phyloP scores from a whole-genome alignment of 106 monocot genomes.

The Acorus gramineus region DNA sequence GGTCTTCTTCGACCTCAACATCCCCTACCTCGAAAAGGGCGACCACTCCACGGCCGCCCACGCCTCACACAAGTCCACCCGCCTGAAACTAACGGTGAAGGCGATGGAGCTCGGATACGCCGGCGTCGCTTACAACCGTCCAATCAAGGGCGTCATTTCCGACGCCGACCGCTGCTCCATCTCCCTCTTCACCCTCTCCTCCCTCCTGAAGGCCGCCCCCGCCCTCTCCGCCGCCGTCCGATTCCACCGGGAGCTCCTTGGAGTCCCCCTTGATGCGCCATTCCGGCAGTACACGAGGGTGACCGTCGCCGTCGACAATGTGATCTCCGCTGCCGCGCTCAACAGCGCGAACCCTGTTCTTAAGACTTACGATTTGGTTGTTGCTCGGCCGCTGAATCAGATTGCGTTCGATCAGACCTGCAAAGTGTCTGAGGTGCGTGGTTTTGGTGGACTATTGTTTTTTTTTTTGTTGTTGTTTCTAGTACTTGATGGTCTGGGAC shows the following conservation, averaged over 20 bases:
- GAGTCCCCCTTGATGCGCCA: conserved; percentile 12
- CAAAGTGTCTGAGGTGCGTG: conserved; percentile 45
- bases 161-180: conserved; percentile 49
- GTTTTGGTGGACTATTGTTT: neutral
- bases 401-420: conserved; percentile 60
- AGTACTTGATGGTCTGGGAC: too few relatives aligned
- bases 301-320: conserved; percentile 36
- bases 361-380: conserved; percentile 63
- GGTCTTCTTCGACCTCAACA: conserved; percentile 75
- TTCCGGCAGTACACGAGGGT: conserved; percentile 60
- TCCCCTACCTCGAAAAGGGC: conserved; percentile 45
- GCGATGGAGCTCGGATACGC: conserved; percentile 77
- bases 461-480: too few relatives aligned
- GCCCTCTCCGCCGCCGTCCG: conserved; percentile 30
- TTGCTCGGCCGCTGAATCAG: conserved; percentile 50
- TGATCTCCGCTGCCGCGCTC: conserved; percentile 14
- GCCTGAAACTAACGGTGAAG: conserved; percentile 36
- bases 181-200: conserved; percentile 31
- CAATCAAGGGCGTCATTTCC: conserved; percentile 55
- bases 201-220: conserved; percentile 41
- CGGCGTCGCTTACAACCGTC: conserved; percentile 61
- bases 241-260: conserved; percentile 29
- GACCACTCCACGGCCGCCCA: neutral
- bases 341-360: conserved; percentile 35
- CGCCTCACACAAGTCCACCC: conserved; percentile 13